Evolutionary conservation across 23 red algal genomes (phyloP).

Genomic region (Chondrus crispus): DNA sequence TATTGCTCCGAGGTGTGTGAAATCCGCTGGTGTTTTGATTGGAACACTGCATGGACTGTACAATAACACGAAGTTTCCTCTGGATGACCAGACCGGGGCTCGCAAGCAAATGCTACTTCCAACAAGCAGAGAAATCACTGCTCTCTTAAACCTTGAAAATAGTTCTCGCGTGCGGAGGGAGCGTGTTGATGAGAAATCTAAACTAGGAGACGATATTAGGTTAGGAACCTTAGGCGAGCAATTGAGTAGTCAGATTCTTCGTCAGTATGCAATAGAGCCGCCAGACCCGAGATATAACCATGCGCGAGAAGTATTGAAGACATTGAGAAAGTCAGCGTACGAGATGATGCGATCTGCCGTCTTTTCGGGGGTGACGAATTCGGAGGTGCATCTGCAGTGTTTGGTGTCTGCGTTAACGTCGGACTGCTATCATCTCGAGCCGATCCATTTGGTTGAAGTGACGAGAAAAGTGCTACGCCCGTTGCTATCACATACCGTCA

Average conservation of each 20-base stretch:
- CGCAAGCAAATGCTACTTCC: slow-evolving; percentile 13
- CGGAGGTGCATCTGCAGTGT: background rate
- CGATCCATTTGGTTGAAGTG: slow-evolving; percentile 6
- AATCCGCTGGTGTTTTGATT: background rate
- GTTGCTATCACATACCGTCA: slow-evolving; percentile 17
- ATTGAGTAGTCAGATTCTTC: slow-evolving; percentile 21
- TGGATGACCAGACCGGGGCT: background rate
- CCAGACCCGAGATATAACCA: background rate
- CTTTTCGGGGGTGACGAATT: slow-evolving; percentile 34
- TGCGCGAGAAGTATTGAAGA: slow-evolving; percentile 23
- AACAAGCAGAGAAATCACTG: slow-evolving; percentile 23
- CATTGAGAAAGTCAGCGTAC: slow-evolving; percentile 20
- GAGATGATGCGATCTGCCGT: slow-evolving; percentile 39
- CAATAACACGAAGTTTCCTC: slow-evolving; percentile 14
- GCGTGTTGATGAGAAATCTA: background rate
- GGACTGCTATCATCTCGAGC: slow-evolving; percentile 28
- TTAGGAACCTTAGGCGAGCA: background rate
- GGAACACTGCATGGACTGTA: slow-evolving; percentile 31
- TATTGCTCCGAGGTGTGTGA: slow-evolving; percentile 31
- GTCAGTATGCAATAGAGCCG: slow-evolving; percentile 27
- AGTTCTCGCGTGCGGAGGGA: background rate
- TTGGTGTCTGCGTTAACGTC: background rate
- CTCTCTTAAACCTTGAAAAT: slow-evolving; percentile 28
- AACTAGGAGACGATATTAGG: too few species aligned
- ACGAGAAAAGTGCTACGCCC: background rate